Percentiles rank a stretch among this genome's conserved stretches.
phyloP scores from a whole-genome alignment of 257 asterid genomes.

The Petunia secreta region DNA sequence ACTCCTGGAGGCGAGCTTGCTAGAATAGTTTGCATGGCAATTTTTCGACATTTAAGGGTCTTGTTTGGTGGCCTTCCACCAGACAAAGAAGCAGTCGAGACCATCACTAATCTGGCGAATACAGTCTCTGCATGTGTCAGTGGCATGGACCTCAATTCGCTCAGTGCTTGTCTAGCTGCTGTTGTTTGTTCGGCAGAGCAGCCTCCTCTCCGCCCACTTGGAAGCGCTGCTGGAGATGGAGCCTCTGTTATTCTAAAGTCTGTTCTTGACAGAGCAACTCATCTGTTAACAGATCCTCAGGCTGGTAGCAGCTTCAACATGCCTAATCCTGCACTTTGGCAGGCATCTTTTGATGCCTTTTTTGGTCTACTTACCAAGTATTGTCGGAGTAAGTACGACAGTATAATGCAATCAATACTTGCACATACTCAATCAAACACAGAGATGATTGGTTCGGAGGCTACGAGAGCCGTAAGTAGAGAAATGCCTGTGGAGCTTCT shows the following conservation, averaged over 20 bases:
- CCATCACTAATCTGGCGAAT: conserved; percentile 56
- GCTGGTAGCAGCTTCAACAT: conserved; percentile 49
- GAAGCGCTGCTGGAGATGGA: conserved; percentile 82
- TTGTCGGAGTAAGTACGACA: conserved; percentile 69
- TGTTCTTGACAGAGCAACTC: conserved; percentile 73
- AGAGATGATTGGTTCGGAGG: conserved; percentile 60
- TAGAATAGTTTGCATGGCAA: conserved; percentile 84
- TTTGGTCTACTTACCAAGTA: conserved; percentile 79
- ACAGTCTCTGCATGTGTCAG: conserved; percentile 54
- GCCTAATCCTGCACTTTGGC: conserved; percentile 83
- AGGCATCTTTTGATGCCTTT: conserved; percentile 89
- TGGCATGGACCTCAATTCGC: conserved; percentile 84
- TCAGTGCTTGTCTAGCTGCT: conserved; percentile 92
- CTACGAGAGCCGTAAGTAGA: conserved; percentile 69
- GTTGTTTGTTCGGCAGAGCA: conserved; percentile 83
- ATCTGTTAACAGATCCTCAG: conserved; percentile 56
- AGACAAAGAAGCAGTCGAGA: conserved; percentile 58
- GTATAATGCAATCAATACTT: conserved; percentile 64
- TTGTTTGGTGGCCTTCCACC: conserved; percentile 82
- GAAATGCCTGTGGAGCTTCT: conserved; percentile 92
- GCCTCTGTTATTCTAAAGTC: conserved; percentile 72
- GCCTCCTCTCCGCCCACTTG: conserved; percentile 88
- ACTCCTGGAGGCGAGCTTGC: conserved; percentile 77
- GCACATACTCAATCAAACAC: conserved; percentile 49
- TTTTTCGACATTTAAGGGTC: conserved; percentile 83